Base-by-base conservation (phyloP, 2,329 filamentous ascomycete genomes). In the Exophiala alcalophila region DNA sequence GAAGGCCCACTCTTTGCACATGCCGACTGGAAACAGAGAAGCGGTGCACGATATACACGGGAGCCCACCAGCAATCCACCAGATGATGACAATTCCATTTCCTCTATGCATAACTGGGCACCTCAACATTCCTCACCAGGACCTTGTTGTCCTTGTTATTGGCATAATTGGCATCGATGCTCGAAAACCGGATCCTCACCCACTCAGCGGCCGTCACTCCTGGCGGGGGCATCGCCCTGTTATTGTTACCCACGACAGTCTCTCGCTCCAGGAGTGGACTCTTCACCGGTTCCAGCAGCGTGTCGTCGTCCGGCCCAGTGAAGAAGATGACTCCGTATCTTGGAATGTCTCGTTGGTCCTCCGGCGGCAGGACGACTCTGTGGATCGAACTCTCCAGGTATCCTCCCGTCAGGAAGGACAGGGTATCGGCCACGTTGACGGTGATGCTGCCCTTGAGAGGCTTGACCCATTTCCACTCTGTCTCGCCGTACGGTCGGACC, bases 371-470 rank as follows among this genome's bases (percentile, higher is more conserved):
- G 26, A 69, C 63, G 0, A 76, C 72, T 1, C 72, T 65, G 40
- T 76, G 72, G 6, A 72, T 61, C 6, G 65, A 70, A 3, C 63
- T 68, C 57, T 75, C 74, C 26, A 75, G 60, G 42, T 68, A 74
- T 0, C 70, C 70, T 10, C 69, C 69, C 0, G 71, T 72, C 8
- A 73, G 46, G 26, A 70, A 67, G 6, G 64, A 65, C 10, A 76
- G 53, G 0, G 70, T 66, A 48, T 76, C 73, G 3, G 67, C 70
- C 0, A 73, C 65, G 39, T 76, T 76, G 12, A 74, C 70, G 0
- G 69, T 71, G 8, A 76, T 63, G 3, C 64, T 69, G 0, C 66
- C 71, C 2, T 68, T 60, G 0, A 68, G 62, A 1, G 71, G 68
- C 26, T 64, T 65, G 0, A 72, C 67, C 53, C 65, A 74, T 24